phyloP scores from a whole-genome alignment of 345 rosid genomes.

The Gynandropsis gynandra region DNA sequence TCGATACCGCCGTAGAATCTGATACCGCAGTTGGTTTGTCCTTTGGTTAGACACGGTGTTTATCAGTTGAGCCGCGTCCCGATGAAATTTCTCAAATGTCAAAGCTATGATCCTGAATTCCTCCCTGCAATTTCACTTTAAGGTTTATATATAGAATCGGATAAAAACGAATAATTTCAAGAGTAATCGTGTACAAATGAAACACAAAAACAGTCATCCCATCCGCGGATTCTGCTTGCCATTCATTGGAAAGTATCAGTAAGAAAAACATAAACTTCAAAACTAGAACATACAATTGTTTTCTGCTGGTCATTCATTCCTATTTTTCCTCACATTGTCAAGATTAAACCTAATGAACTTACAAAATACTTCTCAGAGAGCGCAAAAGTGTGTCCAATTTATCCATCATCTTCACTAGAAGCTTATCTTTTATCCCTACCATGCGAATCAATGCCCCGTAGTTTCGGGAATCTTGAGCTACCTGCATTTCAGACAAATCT shows the following conservation, averaged over 20 bases:
- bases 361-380: constrained; percentile 54
- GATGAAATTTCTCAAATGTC: constrained; percentile 37
- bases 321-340: no score
- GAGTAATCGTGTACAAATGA: no score
- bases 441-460: constrained; percentile 49
- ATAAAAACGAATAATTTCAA: no score
- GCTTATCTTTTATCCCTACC: constrained; percentile 44
- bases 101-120: constrained; percentile 40
- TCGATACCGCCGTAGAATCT: constrained; percentile 41
- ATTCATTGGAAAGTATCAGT: no score
- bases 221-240: no score
- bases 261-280: no score
- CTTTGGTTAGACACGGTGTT: constrained; percentile 36
- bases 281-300: no score
- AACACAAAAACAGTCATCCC: no score
- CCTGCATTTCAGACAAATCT: constrained; percentile 27
- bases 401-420: constrained; percentile 63
- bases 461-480: constrained; percentile 40
- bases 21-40: no score
- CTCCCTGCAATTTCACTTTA: no score
- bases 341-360: constrained; percentile 13
- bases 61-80: constrained; percentile 38
- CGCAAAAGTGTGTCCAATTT: constrained; percentile 46
- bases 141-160: no score
- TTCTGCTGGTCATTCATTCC: no score